These are phyloP conservation scores for Chrysochromulina tobinii DNA, from an alignment of 78 protist genomes.

Conservation along the genomic window DNA sequence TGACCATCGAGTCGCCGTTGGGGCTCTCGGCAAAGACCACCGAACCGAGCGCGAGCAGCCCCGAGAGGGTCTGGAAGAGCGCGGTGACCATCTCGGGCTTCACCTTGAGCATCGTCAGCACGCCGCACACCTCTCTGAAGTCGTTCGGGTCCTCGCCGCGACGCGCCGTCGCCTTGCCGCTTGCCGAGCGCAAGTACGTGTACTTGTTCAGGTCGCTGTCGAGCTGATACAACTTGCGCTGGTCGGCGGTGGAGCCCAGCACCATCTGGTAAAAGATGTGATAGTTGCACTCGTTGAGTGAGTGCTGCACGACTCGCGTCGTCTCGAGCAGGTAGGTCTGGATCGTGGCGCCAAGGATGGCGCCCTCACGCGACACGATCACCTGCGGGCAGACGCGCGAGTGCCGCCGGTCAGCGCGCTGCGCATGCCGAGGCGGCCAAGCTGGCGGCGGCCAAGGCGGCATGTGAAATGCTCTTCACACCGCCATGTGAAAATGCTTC, in stretches of 20 bases:
- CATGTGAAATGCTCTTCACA: too few species aligned
- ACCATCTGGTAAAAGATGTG: slow-evolving; percentile 91
- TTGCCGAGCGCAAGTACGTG: background rate
- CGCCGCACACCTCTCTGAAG: background rate
- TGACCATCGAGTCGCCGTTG: background rate
- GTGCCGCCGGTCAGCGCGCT: too few species aligned
- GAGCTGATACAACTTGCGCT: background rate
- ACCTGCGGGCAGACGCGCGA: background rate
- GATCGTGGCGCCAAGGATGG: slow-evolving; percentile 49
- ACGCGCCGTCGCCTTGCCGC: slow-evolving; percentile 17
- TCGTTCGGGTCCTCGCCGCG: background rate
- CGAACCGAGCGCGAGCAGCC: slow-evolving; percentile 57
- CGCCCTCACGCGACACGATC: background rate
- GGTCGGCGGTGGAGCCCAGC: background rate
- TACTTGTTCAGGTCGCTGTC: background rate
- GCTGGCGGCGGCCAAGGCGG: too few species aligned
- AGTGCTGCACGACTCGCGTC: slow-evolving; percentile 87
- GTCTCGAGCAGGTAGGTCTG: slow-evolving; percentile 72
- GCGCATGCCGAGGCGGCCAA: too few species aligned
- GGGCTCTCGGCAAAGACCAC: background rate
- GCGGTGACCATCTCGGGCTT: background rate
- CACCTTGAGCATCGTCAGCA: background rate
- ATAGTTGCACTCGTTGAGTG: slow-evolving; percentile 84
- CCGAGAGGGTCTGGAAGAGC: slow-evolving; percentile 24
- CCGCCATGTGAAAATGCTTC: too few species aligned